phyloP scores from a whole-genome alignment of 495 filamentous ascomycete genomes.

The Wilcoxina mikolae region DNA sequence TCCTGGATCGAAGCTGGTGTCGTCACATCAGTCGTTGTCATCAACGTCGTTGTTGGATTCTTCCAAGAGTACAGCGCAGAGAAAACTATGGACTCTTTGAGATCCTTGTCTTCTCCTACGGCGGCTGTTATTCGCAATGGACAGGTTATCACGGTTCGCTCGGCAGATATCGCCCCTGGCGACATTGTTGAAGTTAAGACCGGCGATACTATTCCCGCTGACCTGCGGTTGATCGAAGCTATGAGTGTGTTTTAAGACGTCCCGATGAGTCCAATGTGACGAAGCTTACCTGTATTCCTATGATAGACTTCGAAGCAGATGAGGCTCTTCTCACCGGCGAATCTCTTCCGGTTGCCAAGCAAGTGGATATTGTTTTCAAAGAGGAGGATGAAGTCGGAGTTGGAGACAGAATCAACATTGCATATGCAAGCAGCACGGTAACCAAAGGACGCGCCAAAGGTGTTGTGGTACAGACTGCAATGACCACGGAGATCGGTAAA shows the following conservation, averaged over 20 bases:
- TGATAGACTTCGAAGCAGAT: conserved; percentile 36
- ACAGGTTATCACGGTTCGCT: conserved; percentile 46
- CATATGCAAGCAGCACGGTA: conserved; percentile 37
- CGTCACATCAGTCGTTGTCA: conserved; percentile 46
- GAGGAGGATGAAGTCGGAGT: conserved; percentile 29
- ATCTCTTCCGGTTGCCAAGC: conserved; percentile 34
- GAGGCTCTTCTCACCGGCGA: conserved; percentile 39
- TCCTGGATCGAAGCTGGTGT: conserved; percentile 62
- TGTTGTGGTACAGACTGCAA: conserved; percentile 34
- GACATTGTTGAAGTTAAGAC: conserved; percentile 69
- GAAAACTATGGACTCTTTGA: conserved; percentile 61
- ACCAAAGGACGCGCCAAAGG: conserved; percentile 37
- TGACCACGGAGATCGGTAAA: conserved; percentile 36
- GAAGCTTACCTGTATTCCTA: conserved; percentile 38
- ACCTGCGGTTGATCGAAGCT: conserved; percentile 56
- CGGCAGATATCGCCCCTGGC: conserved; percentile 63
- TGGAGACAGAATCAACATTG: conserved; percentile 36
- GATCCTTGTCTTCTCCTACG: conserved; percentile 53
- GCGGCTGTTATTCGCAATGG: conserved; percentile 65
- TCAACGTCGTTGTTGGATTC: conserved; percentile 56
- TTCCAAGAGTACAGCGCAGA: conserved; percentile 57
- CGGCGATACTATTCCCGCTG: conserved; percentile 71
- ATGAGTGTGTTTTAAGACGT: conserved; percentile 44
- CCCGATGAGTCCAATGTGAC: conserved; percentile 35
- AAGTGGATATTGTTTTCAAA: conserved; percentile 28